Evolutionary conservation across 164 flowering plant species (phyloP), one percentile per base, ranked within the genome.

Genomic region (Pachysandra terminalis): DNA sequence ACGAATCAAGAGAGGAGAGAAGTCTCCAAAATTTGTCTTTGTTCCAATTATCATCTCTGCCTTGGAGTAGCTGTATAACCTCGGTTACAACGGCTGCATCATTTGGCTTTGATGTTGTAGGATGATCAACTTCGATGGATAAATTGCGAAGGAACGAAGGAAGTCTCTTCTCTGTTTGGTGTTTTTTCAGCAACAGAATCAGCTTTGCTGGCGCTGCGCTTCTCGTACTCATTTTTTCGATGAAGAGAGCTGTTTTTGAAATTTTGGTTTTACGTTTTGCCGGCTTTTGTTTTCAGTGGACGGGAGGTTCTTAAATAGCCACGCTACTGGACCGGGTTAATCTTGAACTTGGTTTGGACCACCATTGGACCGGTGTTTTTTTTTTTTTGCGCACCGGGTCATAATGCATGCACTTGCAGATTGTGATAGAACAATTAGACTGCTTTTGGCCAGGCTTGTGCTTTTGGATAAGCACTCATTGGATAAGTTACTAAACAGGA

Each of bases 31-130:
- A 79, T 19, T 78, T 35, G 41, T 77, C 70, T 15, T 68, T 37
- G 61, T 72, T 25, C 83, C 86, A 77, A 12, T 74, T 74, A 27
- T 71, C 63, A 15, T 85, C 77, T 16, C 72, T 64, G 40, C 60
- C 40, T 70, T 74, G 74, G 59, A 80, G 81, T 27, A 76, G 77
- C 9, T 74, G 54, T 7, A 81, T 27, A 0, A 75, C 65, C 56
- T 80, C 68, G 70, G 70, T 21, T 3, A 74, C 62, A 32, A 3
- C 15, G 3, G 54, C 55, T 58, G 61, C 35, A 58, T 27, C 61
- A 17, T 58, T 32, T 58, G 35, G 54, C 17, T 25, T 15, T 62
- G 72, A 0, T 17, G 64, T 13, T 56, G 68, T 12, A 22, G 55
- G 40, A 17, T 40, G 35, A 26, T 28, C 23, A 9, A 23, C 51